Base-by-base conservation (phyloP, 495 filamentous ascomycete species). In the Haplographium delicatum region DNA sequence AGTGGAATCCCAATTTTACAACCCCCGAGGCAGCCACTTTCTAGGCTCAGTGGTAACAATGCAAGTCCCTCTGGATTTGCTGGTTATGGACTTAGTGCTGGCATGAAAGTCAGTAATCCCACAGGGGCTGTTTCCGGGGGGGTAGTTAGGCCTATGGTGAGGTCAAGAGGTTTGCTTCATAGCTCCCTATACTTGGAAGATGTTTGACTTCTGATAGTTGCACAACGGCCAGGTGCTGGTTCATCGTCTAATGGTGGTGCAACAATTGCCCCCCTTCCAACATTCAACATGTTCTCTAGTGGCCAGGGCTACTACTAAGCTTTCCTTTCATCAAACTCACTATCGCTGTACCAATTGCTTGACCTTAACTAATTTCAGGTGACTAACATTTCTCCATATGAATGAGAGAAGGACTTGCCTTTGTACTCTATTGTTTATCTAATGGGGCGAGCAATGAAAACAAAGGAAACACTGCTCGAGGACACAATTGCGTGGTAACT, bases 1-100 rank as follows among this genome's bases (percentile, higher is more conserved):
- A 16, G 9, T 27, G 31, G 34, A 5, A 56, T 56, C n/a, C 51
- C 55, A 23, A 49, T 53, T 11, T 31, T 25, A 16, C 49, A 43
- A 30, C 44, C 54, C 18, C 60, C 62, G 23, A 59, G 69, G 41
- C 65, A 66, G 33, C 51, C 62, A 31, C 58, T 62, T 25, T 49
- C 50, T 31, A 52, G 44, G 18, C 54, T 61, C 24, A 59, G 38
- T 28, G 40, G 20, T 8, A 57, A 51, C 40, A 40, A 16, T 46
- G 62, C 63, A 22, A 66, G 68, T 47, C 42, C 47, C 7, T 52
- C 48, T 46, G 47, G 46, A 18, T 55, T 60, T 30, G 42, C 57
- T 37, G 66, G 72, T 19, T 75, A 76, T 53, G 71, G 73, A 1
- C 67, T 76, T 62, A 72, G 68, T 53, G 72, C 72, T 33, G 73